Evolutionary conservation across 495 filamentous ascomycete genomes (phyloP).

Genomic region (Annulohypoxylon bovei): DNA sequence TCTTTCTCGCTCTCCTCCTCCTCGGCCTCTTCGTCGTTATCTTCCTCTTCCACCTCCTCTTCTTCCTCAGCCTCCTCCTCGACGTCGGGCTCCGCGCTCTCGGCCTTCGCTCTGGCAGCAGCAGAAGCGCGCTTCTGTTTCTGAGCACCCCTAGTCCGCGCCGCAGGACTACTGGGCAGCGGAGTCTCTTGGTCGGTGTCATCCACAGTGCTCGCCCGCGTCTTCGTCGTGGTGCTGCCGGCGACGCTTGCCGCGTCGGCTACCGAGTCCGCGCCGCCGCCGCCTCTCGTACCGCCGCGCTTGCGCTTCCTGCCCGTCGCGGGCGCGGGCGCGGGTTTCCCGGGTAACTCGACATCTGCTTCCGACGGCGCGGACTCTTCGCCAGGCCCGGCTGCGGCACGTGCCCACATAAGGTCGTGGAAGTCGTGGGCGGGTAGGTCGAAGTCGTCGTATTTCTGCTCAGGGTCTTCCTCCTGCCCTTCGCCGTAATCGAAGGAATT

Average conservation of each 20-base stretch:
- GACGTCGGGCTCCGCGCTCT: slow-evolving; percentile 37
- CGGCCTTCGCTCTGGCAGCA: slow-evolving; percentile 49
- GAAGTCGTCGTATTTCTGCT: slow-evolving; percentile 71
- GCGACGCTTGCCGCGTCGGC: slow-evolving; percentile 40
- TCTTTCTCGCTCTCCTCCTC: slow-evolving; percentile 35
- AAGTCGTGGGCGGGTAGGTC: slow-evolving; percentile 81
- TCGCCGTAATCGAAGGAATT: slow-evolving; percentile 69
- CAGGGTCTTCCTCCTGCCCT: slow-evolving; percentile 64
- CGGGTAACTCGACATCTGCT: slow-evolving; percentile 54
- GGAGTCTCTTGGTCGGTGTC: slow-evolving; percentile 61
- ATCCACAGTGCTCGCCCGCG: slow-evolving; percentile 62
- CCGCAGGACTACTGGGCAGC: slow-evolving; percentile 50
- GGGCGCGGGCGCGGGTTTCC: slow-evolving; percentile 42
- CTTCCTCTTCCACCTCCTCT: slow-evolving; percentile 42
- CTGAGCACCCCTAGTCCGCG: slow-evolving; percentile 49
- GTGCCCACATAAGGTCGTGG: slow-evolving; percentile 76
- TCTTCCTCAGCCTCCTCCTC: slow-evolving; percentile 46
- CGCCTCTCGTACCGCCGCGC: slow-evolving; percentile 56
- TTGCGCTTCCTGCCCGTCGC: slow-evolving; percentile 65
- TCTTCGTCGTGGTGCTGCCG: slow-evolving; percentile 48
- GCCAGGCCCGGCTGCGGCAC: slow-evolving; percentile 67
- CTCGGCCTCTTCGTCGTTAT: slow-evolving; percentile 24
- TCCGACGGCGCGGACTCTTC: slow-evolving; percentile 63
- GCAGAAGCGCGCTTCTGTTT: slow-evolving; percentile 54
- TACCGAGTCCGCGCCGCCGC: slow-evolving; percentile 23